Conservation (phyloP, 192 early-diverging fungal genomes). For the Coemansia brasiliensis region DNA sequence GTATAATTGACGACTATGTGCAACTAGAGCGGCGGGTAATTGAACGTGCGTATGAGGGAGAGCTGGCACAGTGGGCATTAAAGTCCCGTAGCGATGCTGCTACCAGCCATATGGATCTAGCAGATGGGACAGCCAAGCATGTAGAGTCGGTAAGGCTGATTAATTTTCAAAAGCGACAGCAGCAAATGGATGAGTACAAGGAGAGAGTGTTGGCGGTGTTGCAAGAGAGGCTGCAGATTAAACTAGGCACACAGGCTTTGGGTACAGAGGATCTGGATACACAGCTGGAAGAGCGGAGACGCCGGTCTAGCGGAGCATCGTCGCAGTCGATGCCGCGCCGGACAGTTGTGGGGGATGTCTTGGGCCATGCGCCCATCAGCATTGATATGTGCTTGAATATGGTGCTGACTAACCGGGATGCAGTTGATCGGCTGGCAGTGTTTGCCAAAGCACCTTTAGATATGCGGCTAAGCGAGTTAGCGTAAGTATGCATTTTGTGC, state of each 20-base stretch:
- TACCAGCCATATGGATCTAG: too few species aligned
- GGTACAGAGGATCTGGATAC: not conserved
- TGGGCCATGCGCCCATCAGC: slow-evolving; percentile 38
- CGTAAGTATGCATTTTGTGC: slow-evolving; percentile 51
- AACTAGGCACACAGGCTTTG: not conserved
- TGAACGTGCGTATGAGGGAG: slow-evolving; percentile 32
- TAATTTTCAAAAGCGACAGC: slow-evolving; percentile 28
- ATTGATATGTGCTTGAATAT: slow-evolving; percentile 84
- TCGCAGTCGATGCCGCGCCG: slow-evolving; percentile 10
- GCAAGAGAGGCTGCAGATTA: slow-evolving; percentile 23
- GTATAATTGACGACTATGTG: slow-evolving; percentile 41
- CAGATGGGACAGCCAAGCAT: too few species aligned
- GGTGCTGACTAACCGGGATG: slow-evolving; percentile 87
- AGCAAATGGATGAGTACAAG: slow-evolving; percentile 52
- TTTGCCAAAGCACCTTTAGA: slow-evolving; percentile 64
- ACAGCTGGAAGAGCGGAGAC: not conserved
- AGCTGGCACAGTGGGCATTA: slow-evolving; percentile 24
- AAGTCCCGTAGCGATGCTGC: slow-evolving; percentile 7
- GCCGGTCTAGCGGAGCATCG: slow-evolving; percentile 13
- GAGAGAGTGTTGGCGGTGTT: slow-evolving; percentile 30
- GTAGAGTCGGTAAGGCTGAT: slow-evolving; percentile 14
- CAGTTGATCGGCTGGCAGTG: slow-evolving; percentile 59
- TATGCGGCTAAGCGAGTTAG: slow-evolving; percentile 58
- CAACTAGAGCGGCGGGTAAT: slow-evolving; percentile 37
- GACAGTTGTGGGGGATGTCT: slow-evolving; percentile 37